A percentile compares a stretch with the other conserved stretches of the same genome.
These are phyloP conservation scores for Russula olivacea DNA, from an alignment of 768 basidiomycete species.

Conservation along the genomic window DNA sequence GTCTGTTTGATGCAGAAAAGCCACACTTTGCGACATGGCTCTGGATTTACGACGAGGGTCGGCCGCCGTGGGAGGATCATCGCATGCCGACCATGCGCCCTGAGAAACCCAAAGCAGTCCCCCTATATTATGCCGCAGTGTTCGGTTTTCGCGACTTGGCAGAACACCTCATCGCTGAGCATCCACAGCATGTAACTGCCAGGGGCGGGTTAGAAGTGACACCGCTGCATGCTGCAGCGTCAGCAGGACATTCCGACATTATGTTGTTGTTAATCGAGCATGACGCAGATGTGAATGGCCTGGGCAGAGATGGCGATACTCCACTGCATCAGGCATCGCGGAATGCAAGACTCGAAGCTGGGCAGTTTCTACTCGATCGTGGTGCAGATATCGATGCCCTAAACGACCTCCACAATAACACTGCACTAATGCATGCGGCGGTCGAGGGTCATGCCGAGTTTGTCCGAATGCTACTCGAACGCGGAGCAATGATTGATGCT, in stretches of 20 bases:
- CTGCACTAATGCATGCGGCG: neutral
- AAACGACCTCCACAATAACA: neutral
- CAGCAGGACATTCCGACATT: neutral
- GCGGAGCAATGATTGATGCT: neutral
- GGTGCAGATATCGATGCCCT: neutral
- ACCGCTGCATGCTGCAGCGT: neutral
- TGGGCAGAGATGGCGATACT: neutral
- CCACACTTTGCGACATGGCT: neutral
- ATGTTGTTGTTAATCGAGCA: neutral
- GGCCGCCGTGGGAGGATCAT: accelerated
- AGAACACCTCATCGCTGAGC: neutral
- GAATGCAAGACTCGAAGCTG: neutral
- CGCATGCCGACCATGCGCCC: neutral
- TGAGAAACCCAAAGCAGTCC: neutral
- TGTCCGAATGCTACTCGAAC: neutral
- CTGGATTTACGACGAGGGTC: neutral
- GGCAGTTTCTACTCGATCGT: neutral
- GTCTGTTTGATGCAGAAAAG: neutral
- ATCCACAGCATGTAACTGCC: neutral
- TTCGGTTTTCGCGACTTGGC: neutral
- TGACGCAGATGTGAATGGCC: neutral
- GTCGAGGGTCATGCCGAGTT: neutral
- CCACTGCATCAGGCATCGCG: neutral
- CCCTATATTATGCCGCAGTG: neutral
- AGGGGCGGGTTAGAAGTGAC: neutral